Percentiles rank a stretch among this genome's conserved stretches.
These are phyloP conservation scores for Fistulinella staudtii DNA, from an alignment of 1,284 basidiomycete genomes.

Conservation along the genomic window DNA sequence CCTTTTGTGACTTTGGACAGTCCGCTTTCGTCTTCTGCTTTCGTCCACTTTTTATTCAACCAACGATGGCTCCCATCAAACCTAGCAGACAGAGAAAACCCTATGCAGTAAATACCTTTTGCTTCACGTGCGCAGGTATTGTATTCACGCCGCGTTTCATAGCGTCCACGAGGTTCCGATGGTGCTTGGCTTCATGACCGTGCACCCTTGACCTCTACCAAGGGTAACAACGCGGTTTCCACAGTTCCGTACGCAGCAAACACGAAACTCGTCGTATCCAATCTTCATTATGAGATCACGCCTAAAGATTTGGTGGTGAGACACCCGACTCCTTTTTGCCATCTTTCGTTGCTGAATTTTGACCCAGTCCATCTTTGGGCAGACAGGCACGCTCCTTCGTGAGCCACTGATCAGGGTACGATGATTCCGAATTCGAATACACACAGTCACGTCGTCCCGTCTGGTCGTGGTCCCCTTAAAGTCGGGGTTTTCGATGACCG, in stretches of 20 bases:
- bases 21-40: background rate
- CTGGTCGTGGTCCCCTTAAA: conserved; percentile 30
- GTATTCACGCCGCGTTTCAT: background rate
- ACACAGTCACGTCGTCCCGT: conserved; percentile 34
- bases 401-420: conserved; percentile 95
- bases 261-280: conserved; percentile 76
- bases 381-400: conserved; percentile 87
- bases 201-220: conserved; percentile 45
- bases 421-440: conserved; percentile 63
- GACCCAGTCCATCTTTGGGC: conserved; percentile 80
- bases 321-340: background rate
- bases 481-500: conserved; percentile 33
- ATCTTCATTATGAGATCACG: conserved; percentile 92
- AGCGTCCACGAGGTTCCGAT: conserved; percentile 39
- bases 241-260: conserved; percentile 37
- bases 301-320: conserved; percentile 84
- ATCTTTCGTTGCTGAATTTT: conserved; percentile 1
- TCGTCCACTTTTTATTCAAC: background rate
- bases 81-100: conserved; percentile 27
- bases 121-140: background rate
- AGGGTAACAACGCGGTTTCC: conserved; percentile 20
- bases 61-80: conserved; percentile 24
- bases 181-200: conserved; percentile 74
- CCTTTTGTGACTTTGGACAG: too few species aligned
- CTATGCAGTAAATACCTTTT: conserved; percentile 19